Evolutionary conservation across 768 basidiomycete species (phyloP).

Genomic region (Chalciporus pseudorubinellus): DNA sequence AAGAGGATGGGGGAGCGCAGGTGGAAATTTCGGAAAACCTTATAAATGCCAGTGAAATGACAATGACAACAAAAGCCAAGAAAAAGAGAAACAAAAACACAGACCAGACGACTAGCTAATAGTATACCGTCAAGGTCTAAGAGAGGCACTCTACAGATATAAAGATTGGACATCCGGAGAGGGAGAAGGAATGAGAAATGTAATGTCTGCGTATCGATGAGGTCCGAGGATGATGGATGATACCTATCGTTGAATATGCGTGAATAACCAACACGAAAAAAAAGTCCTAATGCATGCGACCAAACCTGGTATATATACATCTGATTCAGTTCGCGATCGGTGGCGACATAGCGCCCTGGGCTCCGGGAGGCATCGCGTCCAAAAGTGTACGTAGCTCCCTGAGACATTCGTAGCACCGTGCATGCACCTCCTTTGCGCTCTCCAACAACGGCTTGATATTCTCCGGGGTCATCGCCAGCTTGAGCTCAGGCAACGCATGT

Average conservation of each 20-base stretch:
- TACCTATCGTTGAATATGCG: not conserved
- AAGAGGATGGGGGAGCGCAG: not conserved
- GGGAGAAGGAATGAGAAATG: not conserved
- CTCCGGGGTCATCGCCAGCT: slow-evolving; percentile 81
- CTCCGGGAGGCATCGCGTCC: slow-evolving; percentile 12
- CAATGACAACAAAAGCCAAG: not conserved
- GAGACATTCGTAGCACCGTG: slow-evolving; percentile 65
- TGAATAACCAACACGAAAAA: not conserved
- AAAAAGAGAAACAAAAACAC: not conserved
- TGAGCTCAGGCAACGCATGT: slow-evolving; percentile 39
- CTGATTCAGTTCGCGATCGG: not conserved
- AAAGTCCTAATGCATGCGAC: not conserved
- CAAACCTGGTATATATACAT: slow-evolving; percentile 1
- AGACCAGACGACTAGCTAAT: not conserved
- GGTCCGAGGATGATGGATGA: not conserved
- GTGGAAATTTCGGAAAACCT: slow-evolving; percentile 7
- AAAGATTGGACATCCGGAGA: not conserved
- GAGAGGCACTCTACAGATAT: slow-evolving; percentile 13
- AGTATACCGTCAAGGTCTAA: slow-evolving; percentile 1
- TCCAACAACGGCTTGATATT: slow-evolving; percentile 81
- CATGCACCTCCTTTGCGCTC: slow-evolving; percentile 75
- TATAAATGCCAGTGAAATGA: not conserved
- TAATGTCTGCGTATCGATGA: not conserved
- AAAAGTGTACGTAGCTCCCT: slow-evolving; percentile 58
- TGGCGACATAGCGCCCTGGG: not conserved